Evolutionary conservation across 129 eudicot genomes (phyloP), one percentile per base, ranked within the genome.

Genomic region (Helichrysum umbraculigerum): DNA sequence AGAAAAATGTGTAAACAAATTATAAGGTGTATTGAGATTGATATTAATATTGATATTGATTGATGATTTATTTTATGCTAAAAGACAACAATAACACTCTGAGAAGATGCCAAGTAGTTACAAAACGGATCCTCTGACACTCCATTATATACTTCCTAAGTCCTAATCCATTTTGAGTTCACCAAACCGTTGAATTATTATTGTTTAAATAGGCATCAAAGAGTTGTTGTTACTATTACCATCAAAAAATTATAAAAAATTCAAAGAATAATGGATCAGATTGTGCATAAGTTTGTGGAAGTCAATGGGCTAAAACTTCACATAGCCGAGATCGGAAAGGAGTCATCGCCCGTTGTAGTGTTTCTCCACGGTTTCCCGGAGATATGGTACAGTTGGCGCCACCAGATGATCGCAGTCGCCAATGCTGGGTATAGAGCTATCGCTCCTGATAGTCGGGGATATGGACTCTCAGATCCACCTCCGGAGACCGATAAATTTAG

Each of bases 321-420:
- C 34, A 56, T 82, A 19, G 85, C 89, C 22, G 73, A 82, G 14
- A 70, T 79, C 4, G 86, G 89, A 30, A 56, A 59, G 2, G 66
- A 56, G 39, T 80, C 83, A 11, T 79, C 82, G 0, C 61, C 75
- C 15, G 78, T 58, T 52, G 85, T 85, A 20, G 60, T 85, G 21
- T 85, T 85, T 16, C 72, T 85, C 0, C 84, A 85, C 37, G 89
- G 86, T 3, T 85, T 85, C 11, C 86, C 86, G 0, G 89, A 85
- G 56, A 85, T 85, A 61, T 82, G 86, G 82, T 85, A 85, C 78
- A 75, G 86, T 1, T 85, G 89, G 86, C 86, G 89, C 6, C 77
- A 85, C 79, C 86, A 85, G 73, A 85, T 85, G 89, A 54, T 76
- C n/a, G 82, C 75, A 4, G 80, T 85, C 15, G 82, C 89, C 21